Percentiles rank a stretch among this genome's conserved stretches.
These are phyloP conservation scores for Pythium phragmitis DNA, from an alignment of 352 stramenopile species.

Conservation along the genomic window DNA sequence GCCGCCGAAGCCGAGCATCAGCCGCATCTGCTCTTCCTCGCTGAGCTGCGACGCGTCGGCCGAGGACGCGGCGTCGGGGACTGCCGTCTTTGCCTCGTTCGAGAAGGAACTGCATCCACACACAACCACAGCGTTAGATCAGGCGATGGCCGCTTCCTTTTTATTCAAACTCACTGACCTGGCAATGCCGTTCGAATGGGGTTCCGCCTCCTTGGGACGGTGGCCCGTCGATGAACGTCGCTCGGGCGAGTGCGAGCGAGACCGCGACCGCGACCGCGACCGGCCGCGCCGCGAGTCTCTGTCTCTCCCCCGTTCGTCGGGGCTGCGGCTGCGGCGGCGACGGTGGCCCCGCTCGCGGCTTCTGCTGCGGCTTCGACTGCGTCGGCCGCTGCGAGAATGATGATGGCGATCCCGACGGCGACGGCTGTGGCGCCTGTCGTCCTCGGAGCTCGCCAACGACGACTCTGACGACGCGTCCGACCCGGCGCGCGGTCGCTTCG, in stretches of 20 bases:
- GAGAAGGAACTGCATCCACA: not conserved
- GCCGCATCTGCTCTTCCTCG: constrained; percentile 86
- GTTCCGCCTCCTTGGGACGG: not conserved
- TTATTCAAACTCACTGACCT: not conserved
- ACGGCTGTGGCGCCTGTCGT: constrained; percentile 4
- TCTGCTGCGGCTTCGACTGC: constrained; percentile 29
- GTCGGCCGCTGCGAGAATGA: constrained; percentile 12
- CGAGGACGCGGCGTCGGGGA: constrained; percentile 6
- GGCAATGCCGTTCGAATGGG: not conserved
- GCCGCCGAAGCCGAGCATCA: constrained; percentile 84
- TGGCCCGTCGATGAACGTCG: not conserved
- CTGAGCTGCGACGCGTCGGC: constrained; percentile 30
- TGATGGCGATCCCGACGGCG: constrained; percentile 28
- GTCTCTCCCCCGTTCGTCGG: constrained; percentile 23
- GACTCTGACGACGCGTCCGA: constrained; percentile 24
- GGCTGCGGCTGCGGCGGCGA: constrained; percentile 33
- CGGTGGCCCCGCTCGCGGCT: constrained; percentile 31
- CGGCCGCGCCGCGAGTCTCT: constrained; percentile 3
- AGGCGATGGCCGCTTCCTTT: not conserved
- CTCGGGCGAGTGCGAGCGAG: constrained; percentile 3
- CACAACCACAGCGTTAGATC: not conserved
- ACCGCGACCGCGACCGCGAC: constrained; percentile 24
- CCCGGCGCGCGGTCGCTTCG: constrained; percentile 10
- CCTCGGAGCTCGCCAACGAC: constrained; percentile 10
- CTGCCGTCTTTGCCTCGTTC: not conserved